Percentiles rank a stretch among this genome's conserved stretches.
Conservation (phyloP, 805 yeast species). For the Pichia scutulata region DNA sequence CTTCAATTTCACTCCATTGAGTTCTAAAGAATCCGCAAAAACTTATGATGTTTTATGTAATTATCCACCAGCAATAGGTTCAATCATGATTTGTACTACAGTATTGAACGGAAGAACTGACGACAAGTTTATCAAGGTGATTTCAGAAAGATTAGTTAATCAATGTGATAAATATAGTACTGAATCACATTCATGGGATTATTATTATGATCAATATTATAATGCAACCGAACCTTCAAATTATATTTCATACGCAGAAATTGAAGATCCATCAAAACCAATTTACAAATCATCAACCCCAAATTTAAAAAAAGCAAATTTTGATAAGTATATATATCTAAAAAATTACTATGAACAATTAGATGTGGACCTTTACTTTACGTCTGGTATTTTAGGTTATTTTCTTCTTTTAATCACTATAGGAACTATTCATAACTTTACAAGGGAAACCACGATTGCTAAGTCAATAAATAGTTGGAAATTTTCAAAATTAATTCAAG, state of each 20-base stretch:
- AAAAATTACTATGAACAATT: neutral
- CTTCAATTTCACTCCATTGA: conserved; percentile 10
- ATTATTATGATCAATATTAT: neutral
- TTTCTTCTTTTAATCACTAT: conserved; percentile 33
- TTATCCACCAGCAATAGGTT: conserved; percentile 17
- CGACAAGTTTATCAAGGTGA: neutral
- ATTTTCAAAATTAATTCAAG: conserved; percentile 20
- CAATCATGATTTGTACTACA: conserved; percentile 11
- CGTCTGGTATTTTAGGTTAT: conserved; percentile 30
- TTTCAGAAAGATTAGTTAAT: neutral
- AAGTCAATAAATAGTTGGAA: conserved; percentile 15
- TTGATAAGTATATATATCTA: neutral
- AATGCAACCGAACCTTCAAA: neutral
- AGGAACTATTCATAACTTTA: conserved; percentile 29
- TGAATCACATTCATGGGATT: neutral
- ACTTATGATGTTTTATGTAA: conserved; percentile 10
- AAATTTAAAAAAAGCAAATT: neutral
- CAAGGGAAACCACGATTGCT: conserved; percentile 22
- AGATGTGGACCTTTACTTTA: conserved; percentile 18
- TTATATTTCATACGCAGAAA: neutral
- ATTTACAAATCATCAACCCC: conserved; percentile 1
- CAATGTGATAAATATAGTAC: neutral
- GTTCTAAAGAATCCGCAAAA: neutral
- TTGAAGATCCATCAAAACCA: neutral
- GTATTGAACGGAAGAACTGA: neutral